Conservation (phyloP, 75 land plant species). For the Sequoia sempervirens region DNA sequence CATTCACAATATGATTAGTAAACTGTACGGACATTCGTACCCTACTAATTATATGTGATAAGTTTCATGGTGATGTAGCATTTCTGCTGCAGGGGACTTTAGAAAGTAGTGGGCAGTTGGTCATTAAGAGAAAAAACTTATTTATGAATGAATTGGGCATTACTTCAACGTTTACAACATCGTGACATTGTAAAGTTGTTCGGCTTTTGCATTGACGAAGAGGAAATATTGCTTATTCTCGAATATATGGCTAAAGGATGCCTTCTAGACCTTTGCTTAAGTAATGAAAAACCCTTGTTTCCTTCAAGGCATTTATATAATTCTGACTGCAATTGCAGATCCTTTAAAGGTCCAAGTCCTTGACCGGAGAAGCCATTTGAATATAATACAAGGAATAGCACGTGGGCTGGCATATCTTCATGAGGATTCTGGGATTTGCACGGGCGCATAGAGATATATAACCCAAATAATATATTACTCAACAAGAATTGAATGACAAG, state of each 20-base stretch:
- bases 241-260: background rate
- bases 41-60: too few relatives aligned
- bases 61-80: too few relatives aligned
- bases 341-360: too few relatives aligned
- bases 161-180: background rate
- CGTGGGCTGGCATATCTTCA: conserved; percentile 1
- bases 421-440: conserved; percentile 7
- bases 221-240: background rate
- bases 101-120: background rate
- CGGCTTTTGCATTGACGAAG: background rate
- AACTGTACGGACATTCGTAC: too few relatives aligned
- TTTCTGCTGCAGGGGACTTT: background rate
- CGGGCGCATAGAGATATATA: background rate
- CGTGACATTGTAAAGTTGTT: background rate
- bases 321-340: too few relatives aligned
- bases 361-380: too few relatives aligned
- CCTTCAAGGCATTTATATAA: background rate
- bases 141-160: background rate
- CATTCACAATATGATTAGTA: too few relatives aligned
- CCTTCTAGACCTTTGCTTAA: background rate
- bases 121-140: background rate
- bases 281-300: background rate
- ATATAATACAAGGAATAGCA: too few relatives aligned
- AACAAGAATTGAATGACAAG: background rate
- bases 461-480: too few relatives aligned